Evolutionary conservation across 805 yeast species (phyloP).

Genomic region (Candida nitratophila): DNA sequence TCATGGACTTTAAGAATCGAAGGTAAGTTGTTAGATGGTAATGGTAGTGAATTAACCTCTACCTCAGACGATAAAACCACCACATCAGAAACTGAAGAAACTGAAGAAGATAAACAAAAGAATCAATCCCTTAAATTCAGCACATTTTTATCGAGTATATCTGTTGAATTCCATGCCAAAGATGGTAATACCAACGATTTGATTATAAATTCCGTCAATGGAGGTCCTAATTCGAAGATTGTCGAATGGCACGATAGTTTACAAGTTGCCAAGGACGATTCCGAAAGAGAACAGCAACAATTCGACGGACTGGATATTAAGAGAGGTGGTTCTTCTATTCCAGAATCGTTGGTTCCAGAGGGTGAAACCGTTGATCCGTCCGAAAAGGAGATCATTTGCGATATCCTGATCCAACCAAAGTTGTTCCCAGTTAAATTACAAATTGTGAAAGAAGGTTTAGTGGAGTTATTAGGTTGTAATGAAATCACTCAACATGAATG

Average conservation of each 20-base stretch:
- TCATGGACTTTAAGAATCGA: conserved; percentile 86
- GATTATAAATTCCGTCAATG: conserved; percentile 14
- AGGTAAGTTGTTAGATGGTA: conserved; percentile 57
- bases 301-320: conserved; percentile 90
- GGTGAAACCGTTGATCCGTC: conserved; percentile 15
- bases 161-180: conserved; percentile 56
- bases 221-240: conserved; percentile 32
- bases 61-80: too few species aligned
- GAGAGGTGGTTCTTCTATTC: conserved; percentile 53
- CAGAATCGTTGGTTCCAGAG: conserved; percentile 14
- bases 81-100: conserved; percentile 31
- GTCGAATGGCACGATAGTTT: conserved; percentile 88
- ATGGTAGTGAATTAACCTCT: too few species aligned
- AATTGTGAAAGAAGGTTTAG: conserved; percentile 53
- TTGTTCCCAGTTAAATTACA: conserved; percentile 62
- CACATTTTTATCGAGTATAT: conserved; percentile 73
- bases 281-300: conserved; percentile 29
- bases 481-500: conserved; percentile 83
- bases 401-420: conserved; percentile 75
- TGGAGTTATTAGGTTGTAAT: conserved; percentile 63
- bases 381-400: conserved; percentile 50
- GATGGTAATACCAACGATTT: conserved; percentile 19
- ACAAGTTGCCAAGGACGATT: conserved; percentile 19
- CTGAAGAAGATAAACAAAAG: background rate
- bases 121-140: conserved; percentile 48